Evolutionary conservation across 2,329 filamentous ascomycete species (phyloP).

Genomic region (Bimuria novae-zelandiae): DNA sequence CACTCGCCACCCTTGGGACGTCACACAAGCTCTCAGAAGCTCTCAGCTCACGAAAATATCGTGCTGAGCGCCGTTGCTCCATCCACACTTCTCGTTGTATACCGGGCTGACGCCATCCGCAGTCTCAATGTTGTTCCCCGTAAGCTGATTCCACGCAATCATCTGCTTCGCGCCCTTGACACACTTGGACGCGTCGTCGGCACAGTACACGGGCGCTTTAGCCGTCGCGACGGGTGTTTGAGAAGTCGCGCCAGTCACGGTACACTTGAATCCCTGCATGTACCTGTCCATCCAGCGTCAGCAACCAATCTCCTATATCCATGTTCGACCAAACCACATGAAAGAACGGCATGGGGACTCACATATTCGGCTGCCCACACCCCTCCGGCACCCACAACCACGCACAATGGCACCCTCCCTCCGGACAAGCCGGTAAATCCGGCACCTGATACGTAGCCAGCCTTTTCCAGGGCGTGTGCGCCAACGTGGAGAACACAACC

Average conservation of each 20-base stretch:
- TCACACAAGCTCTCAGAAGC: background rate
- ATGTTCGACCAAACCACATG: background rate
- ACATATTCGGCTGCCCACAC: constrained; percentile 48
- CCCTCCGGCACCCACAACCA: constrained; percentile 50
- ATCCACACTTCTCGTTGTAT: constrained; percentile 34
- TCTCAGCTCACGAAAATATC: constrained; percentile 28
- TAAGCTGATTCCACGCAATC: constrained; percentile 52
- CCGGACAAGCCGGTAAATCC: constrained; percentile 44
- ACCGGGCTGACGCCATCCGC: constrained; percentile 18
- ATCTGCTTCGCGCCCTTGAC: constrained; percentile 57
- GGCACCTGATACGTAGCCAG: constrained; percentile 46
- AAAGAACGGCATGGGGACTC: background rate
- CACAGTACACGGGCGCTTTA: constrained; percentile 51
- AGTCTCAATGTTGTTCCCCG: constrained; percentile 32
- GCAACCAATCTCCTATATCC: too few relatives aligned
- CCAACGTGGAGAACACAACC: constrained; percentile 54
- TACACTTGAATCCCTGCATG: constrained; percentile 58
- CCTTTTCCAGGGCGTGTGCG: constrained; percentile 47
- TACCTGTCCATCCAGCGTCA: constrained; percentile 33
- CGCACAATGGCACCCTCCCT: constrained; percentile 48
- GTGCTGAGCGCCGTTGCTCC: constrained; percentile 27
- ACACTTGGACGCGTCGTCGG: constrained; percentile 48
- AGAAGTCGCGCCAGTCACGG: constrained; percentile 51
- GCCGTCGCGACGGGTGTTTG: constrained; percentile 49
- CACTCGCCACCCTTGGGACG: background rate